Percentiles rank a stretch among this genome's conserved stretches.
Conservation (phyloP, 1,284 basidiomycete species). For the Peniophora sp. region DNA sequence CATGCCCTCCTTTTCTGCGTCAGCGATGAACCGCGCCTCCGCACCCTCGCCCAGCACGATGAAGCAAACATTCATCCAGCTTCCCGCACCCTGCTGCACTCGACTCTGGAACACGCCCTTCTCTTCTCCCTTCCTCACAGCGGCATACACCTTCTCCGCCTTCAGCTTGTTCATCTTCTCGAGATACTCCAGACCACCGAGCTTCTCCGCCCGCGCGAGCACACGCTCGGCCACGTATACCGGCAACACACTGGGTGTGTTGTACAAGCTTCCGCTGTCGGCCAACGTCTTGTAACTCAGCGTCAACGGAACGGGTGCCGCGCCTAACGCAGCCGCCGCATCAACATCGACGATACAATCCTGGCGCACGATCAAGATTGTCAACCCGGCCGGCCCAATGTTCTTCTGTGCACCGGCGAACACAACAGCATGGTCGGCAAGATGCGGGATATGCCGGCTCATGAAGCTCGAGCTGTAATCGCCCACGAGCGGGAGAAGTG, state of each 20-base stretch:
- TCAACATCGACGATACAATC: conserved; percentile 88
- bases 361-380: conserved; percentile 87
- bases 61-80: conserved; percentile 94
- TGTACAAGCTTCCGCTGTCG: conserved; percentile 81
- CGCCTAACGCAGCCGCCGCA: conserved; percentile 68
- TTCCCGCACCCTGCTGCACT: conserved; percentile 67
- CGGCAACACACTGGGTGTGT: conserved; percentile 91
- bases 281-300: conserved; percentile 84
- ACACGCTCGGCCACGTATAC: conserved; percentile 92
- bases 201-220: conserved; percentile 58
- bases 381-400: conserved; percentile 90
- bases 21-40: conserved; percentile 69
- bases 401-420: conserved; percentile 99
- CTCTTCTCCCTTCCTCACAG: conserved; percentile 62
- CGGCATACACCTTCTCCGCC: conserved; percentile 66
- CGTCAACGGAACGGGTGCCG: conserved; percentile 70
- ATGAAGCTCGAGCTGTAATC: conserved; percentile 98
- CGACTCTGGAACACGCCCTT: conserved; percentile 61
- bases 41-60: conserved; percentile 60
- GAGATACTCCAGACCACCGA: conserved; percentile 70
- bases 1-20: conserved; percentile 73
- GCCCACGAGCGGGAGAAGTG: conserved; percentile 77
- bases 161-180: conserved; percentile 67
- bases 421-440: conserved; percentile 87
- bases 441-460: conserved; percentile 85